Evolutionary conservation across 257 asterid genomes (phyloP), one percentile per base, ranked within the genome.

Genomic region (Jaltomata sinuosa): DNA sequence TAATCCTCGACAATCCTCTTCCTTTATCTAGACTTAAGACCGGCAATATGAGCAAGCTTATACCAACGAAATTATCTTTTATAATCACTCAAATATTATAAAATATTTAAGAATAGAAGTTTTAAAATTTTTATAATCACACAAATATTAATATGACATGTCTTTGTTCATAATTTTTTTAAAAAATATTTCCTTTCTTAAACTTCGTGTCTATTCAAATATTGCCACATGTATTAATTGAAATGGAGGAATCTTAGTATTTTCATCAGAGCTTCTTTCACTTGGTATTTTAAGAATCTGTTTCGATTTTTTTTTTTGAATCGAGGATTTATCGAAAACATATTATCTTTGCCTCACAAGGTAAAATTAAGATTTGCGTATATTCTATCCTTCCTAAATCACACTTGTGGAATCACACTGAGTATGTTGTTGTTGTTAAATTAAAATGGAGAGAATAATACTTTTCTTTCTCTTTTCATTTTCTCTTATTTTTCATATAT

Each of bases 311-410:
- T 11, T 47, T 47, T 47, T 4, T 47, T 11, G 52, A 47, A 16
- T 47, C 16, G 7, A 47, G 4, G 15, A 3, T 47, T 16, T 47
- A 47, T 47, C 5, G 2, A 11, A 38, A 38, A 38, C 42, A 38
- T 38, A 38, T 36, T 36, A 0, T 36, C 12, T 11, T 3, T 11
- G 8, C 50, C 50, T 45, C 50, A 45, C 14, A 47, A 10, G 52
- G 14, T 47, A 47, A 0, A 15, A 45, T 0, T 15, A 50, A 15
- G 2, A 5, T 15, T 1, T 0, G 7, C 32, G 9, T 57, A 57
- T 1, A 1, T 0, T 10, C 15, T n/a, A 9, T 0, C 15, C 16
- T 22, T 7, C 2, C 4, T 31, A 22, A 0, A 22, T 3, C 4
- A 2, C 16, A 21, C 8, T 55, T 6, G 3, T 10, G 10, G 4